A percentile compares a stretch with the other conserved stretches of the same genome.
phyloP scores from a whole-genome alignment of 1,284 basidiomycete species.

The Boletellus deceptivus region DNA sequence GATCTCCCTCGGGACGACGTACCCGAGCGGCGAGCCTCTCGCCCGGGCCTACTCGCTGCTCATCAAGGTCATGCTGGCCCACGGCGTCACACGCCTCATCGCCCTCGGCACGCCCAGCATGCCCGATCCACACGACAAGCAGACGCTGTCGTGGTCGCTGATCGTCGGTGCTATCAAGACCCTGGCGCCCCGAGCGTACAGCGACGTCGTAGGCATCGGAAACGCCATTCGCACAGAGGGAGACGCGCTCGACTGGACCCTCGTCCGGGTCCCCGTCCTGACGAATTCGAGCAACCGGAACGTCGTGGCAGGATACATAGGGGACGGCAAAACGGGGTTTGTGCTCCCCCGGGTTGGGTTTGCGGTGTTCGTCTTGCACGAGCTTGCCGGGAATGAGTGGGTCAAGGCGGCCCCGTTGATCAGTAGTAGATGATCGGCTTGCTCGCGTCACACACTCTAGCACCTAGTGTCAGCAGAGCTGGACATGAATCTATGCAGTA shows the following conservation, averaged over 20 bases:
- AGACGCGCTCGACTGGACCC: slow-evolving; percentile 59
- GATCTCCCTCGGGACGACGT: slow-evolving; percentile 29
- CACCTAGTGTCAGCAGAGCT: background rate
- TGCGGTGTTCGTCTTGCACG: slow-evolving; percentile 55
- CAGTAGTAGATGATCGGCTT: background rate
- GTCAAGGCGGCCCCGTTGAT: slow-evolving; percentile 26
- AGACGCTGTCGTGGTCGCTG: slow-evolving; percentile 45
- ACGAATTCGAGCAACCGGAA: slow-evolving; percentile 45
- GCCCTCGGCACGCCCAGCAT: slow-evolving; percentile 65
- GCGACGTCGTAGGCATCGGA: slow-evolving; percentile 52
- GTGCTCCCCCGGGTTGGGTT: slow-evolving; percentile 53
- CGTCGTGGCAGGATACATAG: slow-evolving; percentile 59
- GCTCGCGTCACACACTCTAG: background rate
- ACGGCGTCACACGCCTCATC: slow-evolving; percentile 55
- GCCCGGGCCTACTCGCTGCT: slow-evolving; percentile 55
- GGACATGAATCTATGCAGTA: background rate
- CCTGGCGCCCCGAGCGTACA: slow-evolving; percentile 42
- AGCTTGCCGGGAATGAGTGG: slow-evolving; percentile 55
- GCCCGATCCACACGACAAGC: slow-evolving; percentile 57
- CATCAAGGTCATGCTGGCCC: slow-evolving; percentile 52
- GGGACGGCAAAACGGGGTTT: slow-evolving; percentile 53
- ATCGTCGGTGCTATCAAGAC: slow-evolving; percentile 41
- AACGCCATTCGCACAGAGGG: slow-evolving; percentile 49
- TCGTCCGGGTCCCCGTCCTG: slow-evolving; percentile 61
- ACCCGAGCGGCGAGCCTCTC: slow-evolving; percentile 53